Evolutionary conservation across 768 basidiomycete genomes (phyloP), one percentile per base, ranked within the genome.

Genomic region (Boletus coccyginus): DNA sequence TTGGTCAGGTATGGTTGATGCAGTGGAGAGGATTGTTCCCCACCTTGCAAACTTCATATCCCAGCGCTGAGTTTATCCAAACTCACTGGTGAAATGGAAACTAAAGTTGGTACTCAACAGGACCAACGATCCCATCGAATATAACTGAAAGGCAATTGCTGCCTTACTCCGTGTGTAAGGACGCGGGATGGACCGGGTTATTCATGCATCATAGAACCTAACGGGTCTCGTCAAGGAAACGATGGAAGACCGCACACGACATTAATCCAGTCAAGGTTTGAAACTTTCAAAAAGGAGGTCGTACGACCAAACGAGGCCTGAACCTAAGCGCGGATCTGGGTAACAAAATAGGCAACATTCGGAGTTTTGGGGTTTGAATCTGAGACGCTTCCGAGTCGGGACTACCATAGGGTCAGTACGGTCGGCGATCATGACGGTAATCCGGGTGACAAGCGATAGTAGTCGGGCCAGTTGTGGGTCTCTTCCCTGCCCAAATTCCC

Each of bases 31-130:
- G n/a, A 32, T 21, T 27, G n/a, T 8, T 16, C 65, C 77, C 61
- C 53, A 85, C 85, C 76, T 74, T 62, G 81, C 77, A 74, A 86
- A 86, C 65, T 83, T 85, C 85, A 86, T 86, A 50, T 31, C 53
- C 46, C 40, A 7, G 10, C n/a, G 35, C 7, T 0, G 21, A 41
- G 21, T 51, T 36, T 36, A 42, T 39, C 35, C 44, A 42, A 17
- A 41, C 12, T 36, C 10, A 33, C 14, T 24, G 40, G 11, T 45
- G 3, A 32, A 14, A 32, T 14, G 21, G 32, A 43, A 35, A 29
- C 13, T 14, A 13, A 5, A 33, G 39, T 24, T 38, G 19, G 31
- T 42, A 11, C 31, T 39, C 3, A 14, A 43, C 12, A 24, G 41
- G 38, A 12, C 27, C 12, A 29, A 48, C 3, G 19, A 46, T 29